Evolutionary conservation across 345 rosid species (phyloP), one percentile per base, ranked within the genome.

Genomic region (Stellera chamaejasme): DNA sequence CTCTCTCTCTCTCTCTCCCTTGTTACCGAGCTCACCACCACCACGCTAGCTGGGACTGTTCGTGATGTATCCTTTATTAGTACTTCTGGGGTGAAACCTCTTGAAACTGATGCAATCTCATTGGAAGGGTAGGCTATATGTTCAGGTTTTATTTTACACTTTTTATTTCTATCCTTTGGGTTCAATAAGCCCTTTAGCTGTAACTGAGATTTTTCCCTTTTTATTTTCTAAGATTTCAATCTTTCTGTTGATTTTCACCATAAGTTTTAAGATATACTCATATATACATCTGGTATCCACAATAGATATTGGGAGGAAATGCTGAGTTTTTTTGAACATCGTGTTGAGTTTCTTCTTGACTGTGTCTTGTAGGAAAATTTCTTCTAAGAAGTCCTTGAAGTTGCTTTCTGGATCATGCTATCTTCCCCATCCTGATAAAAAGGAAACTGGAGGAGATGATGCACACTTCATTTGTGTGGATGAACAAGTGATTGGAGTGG

Each of bases 401-500:
- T 79, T 78, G n/a, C n/a, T n/a, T n/a, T n/a, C n/a, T n/a, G n/a
- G n/a, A n/a, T n/a, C n/a, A n/a, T n/a, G n/a, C n/a, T n/a, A n/a
- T n/a, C n/a, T n/a, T n/a, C n/a, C n/a, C n/a, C n/a, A n/a, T n/a
- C 99, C 97, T 53, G 92, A 83, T 59, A 93, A 93, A 70, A 92
- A 81, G 79, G 83, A 74, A 50, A 93, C 82, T 42, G 97, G 97
- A 13, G 99, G 99, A 58, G 99, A 93, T n/a, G n/a, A n/a, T n/a
- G n/a, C n/a, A n/a, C n/a, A n/a, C n/a, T n/a, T n/a, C n/a, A n/a
- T n/a, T n/a, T n/a, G n/a, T n/a, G n/a, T n/a, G n/a, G n/a, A n/a
- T n/a, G n/a, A n/a, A n/a, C n/a, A n/a, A n/a, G n/a, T n/a, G n/a
- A n/a, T n/a, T n/a, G n/a, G n/a, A n/a, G n/a, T n/a, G n/a, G n/a